A percentile compares a stretch with the other conserved stretches of the same genome.
Conservation (phyloP, 306 rosid genomes). For the Prunus salicina region DNA sequence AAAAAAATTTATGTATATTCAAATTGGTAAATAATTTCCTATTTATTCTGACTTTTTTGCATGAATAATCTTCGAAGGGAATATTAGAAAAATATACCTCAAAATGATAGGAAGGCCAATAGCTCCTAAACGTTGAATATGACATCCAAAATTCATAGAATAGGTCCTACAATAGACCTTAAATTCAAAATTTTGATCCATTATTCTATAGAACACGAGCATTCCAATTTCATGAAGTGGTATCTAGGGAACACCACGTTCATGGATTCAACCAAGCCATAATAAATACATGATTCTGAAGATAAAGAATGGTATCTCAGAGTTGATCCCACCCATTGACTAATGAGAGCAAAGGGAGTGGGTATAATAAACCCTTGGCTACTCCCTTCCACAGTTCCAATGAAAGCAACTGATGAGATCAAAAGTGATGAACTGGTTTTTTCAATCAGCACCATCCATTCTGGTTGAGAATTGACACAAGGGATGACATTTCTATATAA, state of each 20-base stretch:
- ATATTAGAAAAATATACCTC: no score
- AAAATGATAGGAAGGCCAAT: not conserved
- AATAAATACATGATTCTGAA: constrained; percentile 28
- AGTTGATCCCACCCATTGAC: constrained; percentile 27
- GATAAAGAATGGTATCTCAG: not conserved
- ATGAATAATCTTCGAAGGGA: no score
- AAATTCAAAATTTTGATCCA: not conserved
- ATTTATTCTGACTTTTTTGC: no score
- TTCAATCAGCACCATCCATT: not conserved
- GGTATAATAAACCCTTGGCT: not conserved
- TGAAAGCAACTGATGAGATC: not conserved
- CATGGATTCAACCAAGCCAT: constrained; percentile 39
- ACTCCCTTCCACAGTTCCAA: constrained; percentile 9
- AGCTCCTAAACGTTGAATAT: not conserved
- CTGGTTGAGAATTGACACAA: not conserved
- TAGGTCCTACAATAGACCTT: constrained; percentile 5
- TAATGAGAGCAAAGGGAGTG: constrained; percentile 7
- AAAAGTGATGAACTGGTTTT: not conserved
- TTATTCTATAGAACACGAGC: constrained; percentile 9
- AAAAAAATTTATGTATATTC: no score
- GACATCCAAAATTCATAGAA: constrained; percentile 13
- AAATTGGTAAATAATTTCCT: no score
- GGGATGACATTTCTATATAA: not conserved
- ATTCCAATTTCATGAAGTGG: constrained; percentile 29
- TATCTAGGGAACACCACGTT: constrained; percentile 40